phyloP scores from a whole-genome alignment of 169 alveolate genomes.

The Pseudocohnilembus persalinus region DNA sequence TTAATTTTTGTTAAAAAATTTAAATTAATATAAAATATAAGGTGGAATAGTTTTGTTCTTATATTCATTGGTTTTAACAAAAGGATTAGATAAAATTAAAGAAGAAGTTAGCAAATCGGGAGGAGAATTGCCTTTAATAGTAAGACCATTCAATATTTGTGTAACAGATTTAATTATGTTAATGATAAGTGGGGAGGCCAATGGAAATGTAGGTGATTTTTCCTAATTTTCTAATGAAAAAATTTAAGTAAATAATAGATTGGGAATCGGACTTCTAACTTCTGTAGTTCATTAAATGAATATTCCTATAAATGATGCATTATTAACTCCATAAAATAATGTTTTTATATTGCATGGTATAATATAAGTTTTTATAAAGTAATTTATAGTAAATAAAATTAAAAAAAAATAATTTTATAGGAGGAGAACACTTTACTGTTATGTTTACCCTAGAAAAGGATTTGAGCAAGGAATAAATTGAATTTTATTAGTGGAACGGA shows the following conservation, averaged over 20 bases:
- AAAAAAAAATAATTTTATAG: too few relatives aligned
- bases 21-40: too few relatives aligned
- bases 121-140: neutral
- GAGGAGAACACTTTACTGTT: neutral
- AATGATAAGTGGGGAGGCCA: neutral
- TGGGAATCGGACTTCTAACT: neutral
- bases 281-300: neutral
- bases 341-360: neutral
- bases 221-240: too few relatives aligned
- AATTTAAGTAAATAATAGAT: too few relatives aligned
- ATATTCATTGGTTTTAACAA: neutral
- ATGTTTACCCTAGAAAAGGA: neutral
- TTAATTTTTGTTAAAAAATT: too few relatives aligned
- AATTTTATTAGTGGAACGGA: neutral
- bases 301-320: neutral
- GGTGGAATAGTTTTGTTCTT: neutral
- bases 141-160: neutral
- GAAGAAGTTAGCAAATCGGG: neutral
- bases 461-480: neutral
- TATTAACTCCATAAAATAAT: neutral
- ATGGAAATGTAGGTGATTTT: neutral
- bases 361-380: too few relatives aligned
- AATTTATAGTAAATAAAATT: too few relatives aligned
- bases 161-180: neutral
- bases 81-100: neutral